These are phyloP conservation scores for Fusarium chuoi DNA, from an alignment of 2,329 filamentous ascomycete species.

Conservation along the genomic window DNA sequence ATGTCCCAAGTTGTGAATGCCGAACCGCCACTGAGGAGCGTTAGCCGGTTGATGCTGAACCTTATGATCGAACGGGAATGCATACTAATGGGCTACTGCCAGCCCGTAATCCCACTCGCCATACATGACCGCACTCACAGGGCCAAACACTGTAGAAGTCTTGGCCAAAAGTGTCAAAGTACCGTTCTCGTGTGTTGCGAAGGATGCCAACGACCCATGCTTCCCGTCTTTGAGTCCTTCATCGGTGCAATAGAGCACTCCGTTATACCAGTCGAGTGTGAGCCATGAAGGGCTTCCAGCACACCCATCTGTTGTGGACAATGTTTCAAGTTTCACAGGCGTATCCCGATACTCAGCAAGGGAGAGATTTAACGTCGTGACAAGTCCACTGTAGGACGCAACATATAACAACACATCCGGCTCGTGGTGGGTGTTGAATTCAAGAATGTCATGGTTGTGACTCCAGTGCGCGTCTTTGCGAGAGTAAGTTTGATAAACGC, in stretches of 20 bases:
- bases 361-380: constrained; percentile 60
- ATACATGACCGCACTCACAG: constrained; percentile 57
- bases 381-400: constrained; percentile 59
- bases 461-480: constrained; percentile 10
- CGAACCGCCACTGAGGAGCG: constrained; percentile 49
- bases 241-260: constrained; percentile 68
- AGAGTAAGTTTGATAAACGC: constrained; percentile 20
- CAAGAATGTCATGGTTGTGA: constrained; percentile 8
- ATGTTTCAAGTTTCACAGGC: constrained; percentile 50
- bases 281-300: constrained; percentile 69
- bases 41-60: constrained; percentile 6
- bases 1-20: constrained; percentile 59
- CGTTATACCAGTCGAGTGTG: constrained; percentile 61
- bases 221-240: constrained; percentile 60
- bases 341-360: constrained; percentile 23
- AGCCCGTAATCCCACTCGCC: constrained; percentile 54
- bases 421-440: neutral
- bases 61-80: constrained; percentile 3
- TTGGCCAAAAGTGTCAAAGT: constrained; percentile 52
- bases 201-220: constrained; percentile 59
- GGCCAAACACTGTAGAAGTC: constrained; percentile 51
- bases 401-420: constrained; percentile 52
- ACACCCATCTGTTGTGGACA: constrained; percentile 59
- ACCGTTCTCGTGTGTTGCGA: constrained; percentile 52
- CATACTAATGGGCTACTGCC: constrained; percentile 60